Base-by-base conservation (phyloP, 345 rosid species). In the Melaleuca quinquenervia region DNA sequence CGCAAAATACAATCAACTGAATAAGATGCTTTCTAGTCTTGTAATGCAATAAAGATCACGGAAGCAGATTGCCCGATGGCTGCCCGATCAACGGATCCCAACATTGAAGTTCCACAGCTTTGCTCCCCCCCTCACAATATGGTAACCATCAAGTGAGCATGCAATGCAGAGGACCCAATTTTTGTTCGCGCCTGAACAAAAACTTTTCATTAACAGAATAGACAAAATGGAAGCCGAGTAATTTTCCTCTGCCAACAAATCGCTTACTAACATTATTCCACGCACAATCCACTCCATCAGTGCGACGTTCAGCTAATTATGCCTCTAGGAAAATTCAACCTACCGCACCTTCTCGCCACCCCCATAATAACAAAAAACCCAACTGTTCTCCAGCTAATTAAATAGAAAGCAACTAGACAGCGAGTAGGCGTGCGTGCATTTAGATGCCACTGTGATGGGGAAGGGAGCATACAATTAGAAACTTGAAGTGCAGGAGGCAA, bases 51-150 rank as follows among this genome's bases (percentile, higher is more conserved):
- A 64, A 82, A 85, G 85, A 86, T 83, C 84, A 85, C 92, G 95
- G 98, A 84, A 94, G 93, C 1, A 93, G 93, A 86, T 88, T 94
- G 87, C 98, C 98, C 7, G 92, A 91, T 88, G 95, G 92, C 86
- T 93, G 91, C 89, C 99, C 99, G 6, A 94, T 93, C 87, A 91
- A 91, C 14, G 97, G 93, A 87, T 93, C 93, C 99, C 99, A 98
- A 87, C 95, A 93, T 84, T 89, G 93, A 89, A 97, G 89, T 84
- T 97, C 98, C 84, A 98, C 98, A 62, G 96, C 85, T 90, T 94
- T 94, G 91, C 96, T 94, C 85, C 99, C 99, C 99, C 99, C 90
- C 98, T 97, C 36, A 92, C 98, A 87, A 97, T 96, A 90, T 94
- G 91, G 92, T 94, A 94, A 84, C 95, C 96, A 91, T 97, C 98